phyloP scores from a whole-genome alignment of 2,329 filamentous ascomycete genomes.

The Aspergillus sp. region DNA sequence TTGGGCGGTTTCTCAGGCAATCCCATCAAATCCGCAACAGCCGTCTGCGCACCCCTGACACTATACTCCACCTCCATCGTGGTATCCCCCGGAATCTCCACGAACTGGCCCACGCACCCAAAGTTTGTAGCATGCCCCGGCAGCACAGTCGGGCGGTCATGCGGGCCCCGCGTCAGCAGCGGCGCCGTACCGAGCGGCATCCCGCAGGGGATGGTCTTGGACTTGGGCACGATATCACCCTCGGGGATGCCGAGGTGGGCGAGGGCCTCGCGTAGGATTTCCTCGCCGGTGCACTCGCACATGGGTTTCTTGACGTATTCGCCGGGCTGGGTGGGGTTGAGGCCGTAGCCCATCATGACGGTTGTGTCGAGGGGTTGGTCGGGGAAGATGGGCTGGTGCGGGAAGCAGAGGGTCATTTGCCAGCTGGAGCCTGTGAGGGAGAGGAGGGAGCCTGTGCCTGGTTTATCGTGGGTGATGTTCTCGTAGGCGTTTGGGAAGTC shows the following conservation, averaged over 20 bases:
- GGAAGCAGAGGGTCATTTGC: constrained; percentile 41
- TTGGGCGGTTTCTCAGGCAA: constrained; percentile 4
- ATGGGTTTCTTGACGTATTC: constrained; percentile 42
- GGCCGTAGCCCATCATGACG: constrained; percentile 43
- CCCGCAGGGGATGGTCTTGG: constrained; percentile 37
- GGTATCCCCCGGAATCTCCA: constrained; percentile 39
- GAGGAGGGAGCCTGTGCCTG: constrained; percentile 33
- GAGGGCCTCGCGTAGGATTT: constrained; percentile 40
- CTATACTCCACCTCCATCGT: constrained; percentile 44
- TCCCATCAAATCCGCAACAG: constrained; percentile 28
- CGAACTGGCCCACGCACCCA: constrained; percentile 44
- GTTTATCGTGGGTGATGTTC: constrained; percentile 32
- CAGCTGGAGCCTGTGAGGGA: constrained; percentile 39
- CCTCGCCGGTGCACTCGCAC: constrained; percentile 39
- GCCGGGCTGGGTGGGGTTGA: constrained; percentile 33
- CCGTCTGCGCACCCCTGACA: constrained; percentile 34
- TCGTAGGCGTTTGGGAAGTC: constrained; percentile 25
- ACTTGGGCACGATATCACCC: constrained; percentile 25
- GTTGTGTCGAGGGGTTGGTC: constrained; percentile 33
- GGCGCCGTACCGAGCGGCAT: constrained; percentile 43
- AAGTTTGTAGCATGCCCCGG: constrained; percentile 37
- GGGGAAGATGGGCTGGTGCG: constrained; percentile 43
- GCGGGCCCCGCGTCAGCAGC: constrained; percentile 33
- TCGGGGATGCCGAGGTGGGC: constrained; percentile 35
- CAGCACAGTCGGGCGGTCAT: constrained; percentile 39